Evolutionary conservation across 768 basidiomycete species (phyloP), one percentile per base, ranked within the genome.

Genomic region (Cytidiella melzeri): DNA sequence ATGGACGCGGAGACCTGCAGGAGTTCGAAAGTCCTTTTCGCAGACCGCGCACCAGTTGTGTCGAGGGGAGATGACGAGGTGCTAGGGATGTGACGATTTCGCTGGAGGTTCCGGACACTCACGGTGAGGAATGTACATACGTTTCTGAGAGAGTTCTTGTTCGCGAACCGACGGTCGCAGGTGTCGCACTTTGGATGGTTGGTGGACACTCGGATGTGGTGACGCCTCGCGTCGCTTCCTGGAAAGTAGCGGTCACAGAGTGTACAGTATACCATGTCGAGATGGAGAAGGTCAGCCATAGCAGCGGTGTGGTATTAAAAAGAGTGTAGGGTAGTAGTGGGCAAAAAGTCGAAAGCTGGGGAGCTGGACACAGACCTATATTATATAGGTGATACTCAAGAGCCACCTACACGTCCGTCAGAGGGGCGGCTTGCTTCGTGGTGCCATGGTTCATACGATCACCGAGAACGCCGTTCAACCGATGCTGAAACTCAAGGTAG

Each of bases 211-310:
- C 61, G 54, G 20, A 69, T 53, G 30, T 69, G 68, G 21, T 50
- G 48, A 5, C 61, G 56, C 15, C 67, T 64, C 18, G 64, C 57
- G 2, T 58, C 57, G 4, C 52, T 41, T 25, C 51, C 52, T 40
- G 59, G 57, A 54, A 67, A 67, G 53, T 69, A 67, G 30, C 48
- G 46, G 47, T 69, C 67, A 55, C 68, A 69, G 21, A 67, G 55
- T 23, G 65, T 59, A 57, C 68, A 69, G 58, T 69, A 67, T 25
- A 47, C 48, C 42, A 53, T 28, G 41, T 58, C 57, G 40, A 47
- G 43, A 41, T 43, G 48, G 47, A 44, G 41, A 10, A 55, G 30
- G 27, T 52, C 48, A 37, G 47, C 38, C 39, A 48, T 48, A 11
- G n/a, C n/a, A n/a, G n/a, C n/a, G n/a, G n/a, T n/a, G n/a, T n/a